phyloP scores from a whole-genome alignment of 2,329 filamentous ascomycete species.

The Aureobasidium uvarum region DNA sequence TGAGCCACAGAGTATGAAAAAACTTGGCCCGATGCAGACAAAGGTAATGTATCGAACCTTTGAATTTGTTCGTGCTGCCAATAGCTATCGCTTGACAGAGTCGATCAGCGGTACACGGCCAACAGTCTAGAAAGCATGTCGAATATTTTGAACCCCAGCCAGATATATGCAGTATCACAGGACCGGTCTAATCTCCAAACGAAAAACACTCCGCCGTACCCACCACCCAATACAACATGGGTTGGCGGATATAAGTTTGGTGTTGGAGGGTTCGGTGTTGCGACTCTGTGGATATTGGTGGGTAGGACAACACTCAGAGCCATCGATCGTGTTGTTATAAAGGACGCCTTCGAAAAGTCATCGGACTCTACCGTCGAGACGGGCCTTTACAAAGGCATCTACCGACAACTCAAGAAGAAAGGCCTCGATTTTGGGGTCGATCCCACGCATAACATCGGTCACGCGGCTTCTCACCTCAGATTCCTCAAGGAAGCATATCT shows the following conservation, averaged over 20 bases:
- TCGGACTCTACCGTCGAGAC: neutral
- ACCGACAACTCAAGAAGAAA: neutral
- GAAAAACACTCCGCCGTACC: neutral
- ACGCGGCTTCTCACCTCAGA: neutral
- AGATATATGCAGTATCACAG: neutral
- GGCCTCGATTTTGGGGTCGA: constrained; percentile 2
- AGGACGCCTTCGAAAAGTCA: neutral
- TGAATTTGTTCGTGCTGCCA: neutral
- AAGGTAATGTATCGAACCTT: neutral
- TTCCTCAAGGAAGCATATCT: constrained; percentile 4
- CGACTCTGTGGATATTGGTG: neutral
- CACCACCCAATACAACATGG: neutral
- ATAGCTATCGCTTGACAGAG: neutral
- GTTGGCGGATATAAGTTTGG: neutral
- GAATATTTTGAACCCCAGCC: neutral
- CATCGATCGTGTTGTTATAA: neutral
- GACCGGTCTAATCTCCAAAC: neutral
- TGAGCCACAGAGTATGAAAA: neutral
- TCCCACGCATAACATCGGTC: neutral
- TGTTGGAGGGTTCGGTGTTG: neutral
- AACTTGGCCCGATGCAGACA: neutral
- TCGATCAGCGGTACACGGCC: neutral
- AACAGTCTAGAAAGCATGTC: neutral
- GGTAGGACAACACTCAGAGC: neutral
- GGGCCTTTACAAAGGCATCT: constrained; percentile 1